Evolutionary conservation across 1,284 basidiomycete genomes (phyloP), one percentile per base, ranked within the genome.

Genomic region (Cryptococcus hybrid): DNA sequence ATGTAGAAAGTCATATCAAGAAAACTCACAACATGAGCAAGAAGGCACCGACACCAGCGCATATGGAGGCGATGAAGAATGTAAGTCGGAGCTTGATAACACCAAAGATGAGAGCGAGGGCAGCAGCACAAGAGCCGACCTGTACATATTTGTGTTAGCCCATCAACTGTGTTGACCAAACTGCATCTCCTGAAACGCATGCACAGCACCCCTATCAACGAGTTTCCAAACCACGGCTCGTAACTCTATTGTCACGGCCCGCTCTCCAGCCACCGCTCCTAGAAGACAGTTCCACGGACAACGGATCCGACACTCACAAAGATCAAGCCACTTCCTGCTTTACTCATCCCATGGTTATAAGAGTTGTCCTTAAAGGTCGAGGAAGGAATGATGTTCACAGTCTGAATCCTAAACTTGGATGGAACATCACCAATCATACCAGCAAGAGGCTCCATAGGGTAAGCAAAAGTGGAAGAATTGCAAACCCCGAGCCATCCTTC

Each of bases 41-140:
- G 47, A 76, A 46, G 8, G 67, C 53, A 35, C 62, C 61, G 34
- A 64, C 35, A 44, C 68, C 69, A 47, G 77, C 44, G 51, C 69
- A 67, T 54, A 67, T 62, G 7, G 76, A 64, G 18, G 78, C 78
- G 34, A 65, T 69, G 42, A 76, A 62, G 70, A 77, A 79, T 11
- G 64, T 65, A 46, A 76, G 43, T n/a, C 73, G 58, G 54, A 67
- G 58, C 49, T 73, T 74, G 59, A 77, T 58, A 43, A 73, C 50
- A n/a, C 78, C 78, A 49, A 68, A 59, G 58, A 76, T 68, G 40
- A 76, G 66, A 2, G 75, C 71, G 7, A 73, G 15, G 15, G 66
- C 60, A 15, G 70, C 71, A 34, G 68, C 57, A 54, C 59, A 55
- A 0, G 72, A 73, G 8, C 73, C 77, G 61, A 73, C 54, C 73